Base-by-base conservation (phyloP, 331 rosid genomes). In the Telfairia occidentalis region DNA sequence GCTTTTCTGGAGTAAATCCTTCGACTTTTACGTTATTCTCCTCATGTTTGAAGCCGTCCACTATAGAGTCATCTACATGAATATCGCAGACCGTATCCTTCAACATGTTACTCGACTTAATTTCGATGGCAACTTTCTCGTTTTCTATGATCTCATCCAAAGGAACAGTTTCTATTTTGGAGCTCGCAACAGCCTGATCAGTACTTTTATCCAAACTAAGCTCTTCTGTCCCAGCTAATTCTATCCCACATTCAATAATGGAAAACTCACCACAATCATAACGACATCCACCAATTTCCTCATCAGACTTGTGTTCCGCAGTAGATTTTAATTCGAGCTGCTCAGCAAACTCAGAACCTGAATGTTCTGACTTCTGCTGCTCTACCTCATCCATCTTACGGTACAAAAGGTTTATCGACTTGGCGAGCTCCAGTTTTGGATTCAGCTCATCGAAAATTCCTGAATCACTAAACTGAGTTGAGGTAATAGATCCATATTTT, bases 231-330 rank as follows among this genome's bases (percentile, higher is more conserved):
- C 67, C 85, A 28, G 77, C 66, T 32, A 77, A 73, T 82, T 88
- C 97, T 82, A 85, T 87, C 79, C 94, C 96, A 69, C 84, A 79
- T 71, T 86, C 93, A 29, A 81, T 78, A 76, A 88, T 23, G 58
- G 80, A 75, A 85, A 84, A 85, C 50, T 86, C 92, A 28, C 81
- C 24, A 35, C 52, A 78, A 18, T 86, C 88, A 72, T 81, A 77
- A 7, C 77, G 84, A 24, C 52, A 46, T 53, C 74, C 77, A 58
- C 87, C 74, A 80, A 78, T 79, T 86, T 67, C 89, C 77, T 82
- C 79, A 80, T 80, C 58, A 38, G 78, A 80, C 55, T 73, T 74
- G 30, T 75, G 43, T 64, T 84, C 81, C 60, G 52, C 28, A 71
- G 71, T 75, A 60, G 82, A 57, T 59, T 67, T 75, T 35, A 84